Percentiles rank a stretch among this genome's conserved stretches.
Conservation (phyloP, 108 stramenopile genomes). For the Nitzschia putrida region DNA sequence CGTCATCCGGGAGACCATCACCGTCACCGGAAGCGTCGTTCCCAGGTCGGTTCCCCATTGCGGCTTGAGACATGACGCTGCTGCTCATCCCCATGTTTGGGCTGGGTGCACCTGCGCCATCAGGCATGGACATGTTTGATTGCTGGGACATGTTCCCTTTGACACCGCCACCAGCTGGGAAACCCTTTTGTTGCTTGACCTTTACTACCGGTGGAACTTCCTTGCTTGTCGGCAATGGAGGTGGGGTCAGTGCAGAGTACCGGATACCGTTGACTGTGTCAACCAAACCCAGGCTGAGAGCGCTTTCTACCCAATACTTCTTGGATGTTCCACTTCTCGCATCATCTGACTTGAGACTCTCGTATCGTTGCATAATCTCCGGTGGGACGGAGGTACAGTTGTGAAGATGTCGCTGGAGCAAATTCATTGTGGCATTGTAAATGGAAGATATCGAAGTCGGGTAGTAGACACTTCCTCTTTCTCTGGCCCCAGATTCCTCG, state of each 20-base stretch:
- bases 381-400: constrained; percentile 60
- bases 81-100: neutral
- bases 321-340: constrained; percentile 83
- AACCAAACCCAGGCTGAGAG: constrained; percentile 67
- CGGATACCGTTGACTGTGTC: constrained; percentile 81
- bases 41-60: neutral
- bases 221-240: constrained; percentile 21
- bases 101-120: neutral
- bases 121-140: neutral
- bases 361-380: constrained; percentile 66
- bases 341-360: constrained; percentile 75
- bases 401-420: constrained; percentile 78
- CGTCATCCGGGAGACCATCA: constrained; percentile 1
- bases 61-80: neutral
- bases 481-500: constrained; percentile 29
- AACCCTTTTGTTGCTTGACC: no score
- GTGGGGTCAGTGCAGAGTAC: constrained; percentile 40
- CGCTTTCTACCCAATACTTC: constrained; percentile 78
- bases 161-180: neutral
- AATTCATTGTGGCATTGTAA: constrained; percentile 82
- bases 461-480: constrained; percentile 78
- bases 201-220: neutral
- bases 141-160: neutral
- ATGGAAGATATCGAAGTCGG: constrained; percentile 69
- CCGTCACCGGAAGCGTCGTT: neutral